Base-by-base conservation (phyloP, 2,329 filamentous ascomycete genomes). In the Claviceps humidiphila region DNA sequence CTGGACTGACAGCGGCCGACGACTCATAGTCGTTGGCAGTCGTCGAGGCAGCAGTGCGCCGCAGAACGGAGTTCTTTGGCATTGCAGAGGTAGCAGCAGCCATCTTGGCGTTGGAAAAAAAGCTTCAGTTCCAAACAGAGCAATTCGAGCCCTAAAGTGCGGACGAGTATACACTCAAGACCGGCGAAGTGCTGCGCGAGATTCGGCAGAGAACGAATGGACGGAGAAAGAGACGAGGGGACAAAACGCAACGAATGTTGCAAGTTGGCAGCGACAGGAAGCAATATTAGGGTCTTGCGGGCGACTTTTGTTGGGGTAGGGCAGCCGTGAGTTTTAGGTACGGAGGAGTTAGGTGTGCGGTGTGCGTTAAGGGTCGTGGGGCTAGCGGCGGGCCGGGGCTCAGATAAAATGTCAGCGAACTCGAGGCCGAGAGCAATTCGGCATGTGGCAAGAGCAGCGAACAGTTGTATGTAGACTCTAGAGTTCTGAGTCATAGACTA, bases 1-100 rank as follows among this genome's bases (percentile, higher is more conserved):
- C 67, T 26, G 81, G 81, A 3, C 80, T 81, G 49, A 73, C 77
- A 44, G 71, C 71, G 53, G 77, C 74, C 13, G 80, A 81, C 4
- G 76, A 77, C 52, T 78, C 77, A 1, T 74, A 76, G 51, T 69
- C 64, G 58, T 74, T 75, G 50, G 68, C 69, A 8, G 72, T 72
- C 58, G 72, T 71, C 30, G 72, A 69, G 17, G 72, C 74, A 57
- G 69, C 61, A 51, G 74, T 75, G 53, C 77, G 72, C 60, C 74
- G 72, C 51, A 77, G 67, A 51, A 69, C 67, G 48, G 71, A 68
- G 61, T 70, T 70, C 60, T 67, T 55, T 53, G 70, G 63, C 57
- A 69, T 58, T 62, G 68, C 65, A 56, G 74, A 68, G 54, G 73
- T 68, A 56, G 70, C 61, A 53, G 74, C 66, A 60, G 75, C 69